These are phyloP conservation scores for Fusarium tupiense DNA, from an alignment of 2,329 filamentous ascomycete genomes.

Conservation along the genomic window DNA sequence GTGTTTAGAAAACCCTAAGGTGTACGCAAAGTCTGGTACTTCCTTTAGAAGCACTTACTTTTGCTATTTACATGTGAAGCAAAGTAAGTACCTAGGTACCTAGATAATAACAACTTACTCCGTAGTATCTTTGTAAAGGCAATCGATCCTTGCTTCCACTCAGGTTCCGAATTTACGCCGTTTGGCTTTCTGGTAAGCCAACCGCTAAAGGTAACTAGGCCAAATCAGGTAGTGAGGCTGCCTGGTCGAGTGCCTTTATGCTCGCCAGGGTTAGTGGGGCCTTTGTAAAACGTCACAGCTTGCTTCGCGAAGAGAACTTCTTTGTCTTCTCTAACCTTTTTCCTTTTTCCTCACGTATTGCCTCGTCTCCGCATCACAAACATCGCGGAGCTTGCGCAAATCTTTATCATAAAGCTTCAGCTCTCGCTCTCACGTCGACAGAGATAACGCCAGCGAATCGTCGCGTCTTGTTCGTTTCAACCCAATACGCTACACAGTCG, in stretches of 20 bases:
- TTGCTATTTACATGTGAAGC: neutral
- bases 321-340: conserved; percentile 24
- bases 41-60: neutral
- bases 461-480: conserved; percentile 1
- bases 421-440: neutral
- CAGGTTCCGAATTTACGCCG: conserved; percentile 4
- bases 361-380: conserved; percentile 1
- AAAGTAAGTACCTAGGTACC: neutral
- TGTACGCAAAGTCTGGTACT: neutral
- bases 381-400: neutral
- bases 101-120: neutral
- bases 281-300: conserved; percentile 39
- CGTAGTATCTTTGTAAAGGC: neutral
- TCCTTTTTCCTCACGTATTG: neutral
- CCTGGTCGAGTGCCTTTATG: conserved; percentile 28
- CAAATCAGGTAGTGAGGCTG: conserved; percentile 23
- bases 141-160: neutral
- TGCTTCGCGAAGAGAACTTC: conserved; percentile 25
- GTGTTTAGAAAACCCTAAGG: neutral
- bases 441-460: conserved; percentile 1
- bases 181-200: neutral
- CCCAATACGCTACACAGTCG: neutral
- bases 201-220: conserved; percentile 16
- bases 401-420: neutral
- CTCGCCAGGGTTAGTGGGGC: conserved; percentile 35